Base-by-base conservation (phyloP, 805 yeast genomes). In the Cyberlindnera suaveolens region DNA sequence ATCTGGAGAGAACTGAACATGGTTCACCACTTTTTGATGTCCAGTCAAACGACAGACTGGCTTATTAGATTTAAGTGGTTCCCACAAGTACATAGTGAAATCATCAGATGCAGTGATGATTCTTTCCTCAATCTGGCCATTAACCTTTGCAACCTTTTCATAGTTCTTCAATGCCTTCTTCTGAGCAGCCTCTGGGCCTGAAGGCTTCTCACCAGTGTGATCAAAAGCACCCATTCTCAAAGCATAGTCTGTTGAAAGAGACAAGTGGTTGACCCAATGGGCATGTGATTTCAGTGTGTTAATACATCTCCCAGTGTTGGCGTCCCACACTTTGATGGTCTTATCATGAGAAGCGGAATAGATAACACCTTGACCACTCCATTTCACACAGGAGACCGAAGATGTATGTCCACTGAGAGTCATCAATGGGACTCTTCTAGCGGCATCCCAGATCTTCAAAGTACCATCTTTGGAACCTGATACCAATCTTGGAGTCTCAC, bases 71-170 rank as follows among this genome's bases (percentile, higher is more conserved):
- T 78, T 83, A 39, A 80, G 64, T 16, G 97, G 98, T 56, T 90
- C 95, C 99, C 99, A 93, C 47, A 93, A 65, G 54, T 84, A 93
- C 97, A 93, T 93, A 20, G 99, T 93, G 66, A 91, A 91, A 66
- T 93, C 99, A 61, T 93, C 99, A 61, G 90, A 79, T 11, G 97
- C 98, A 14, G 97, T 88, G 3, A 89, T 96, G 63, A 93, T 75
- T 51, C 95, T 70, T 63, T 91, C 99, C 3, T 96, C 96, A 42
- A 68, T 70, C 4, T 64, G 64, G 43, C 85, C 77, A 49, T 72
- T 71, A 45, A 75, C 60, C 59, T 70, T 70, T 38, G 82, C 75
- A 23, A 74, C 80, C 53, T 77, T 77, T 42, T 79, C 84, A 58
- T 74, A 78, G 47, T 72, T 70, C 36, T 64, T 64, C 40, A 68